Conservation (phyloP, 1,284 basidiomycete species). For the Sanguinoderma infundibulare region DNA sequence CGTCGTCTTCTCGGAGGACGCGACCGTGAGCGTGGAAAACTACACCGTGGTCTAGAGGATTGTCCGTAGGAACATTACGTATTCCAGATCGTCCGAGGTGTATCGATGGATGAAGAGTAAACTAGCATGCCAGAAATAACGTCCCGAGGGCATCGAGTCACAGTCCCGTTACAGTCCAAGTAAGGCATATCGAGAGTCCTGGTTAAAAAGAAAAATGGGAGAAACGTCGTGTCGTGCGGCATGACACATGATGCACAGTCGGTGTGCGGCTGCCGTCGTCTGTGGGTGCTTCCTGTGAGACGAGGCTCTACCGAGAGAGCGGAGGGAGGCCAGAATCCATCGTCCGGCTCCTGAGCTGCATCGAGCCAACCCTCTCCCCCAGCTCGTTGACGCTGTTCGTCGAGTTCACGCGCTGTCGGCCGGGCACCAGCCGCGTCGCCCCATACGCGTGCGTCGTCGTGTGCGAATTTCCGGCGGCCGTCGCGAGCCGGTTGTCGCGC, state of each 20-base stretch:
- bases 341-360: constrained; percentile 18
- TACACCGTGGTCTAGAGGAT: constrained; percentile 48
- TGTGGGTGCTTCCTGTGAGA: not conserved
- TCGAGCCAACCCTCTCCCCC: constrained; percentile 17
- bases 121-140: too few relatives aligned
- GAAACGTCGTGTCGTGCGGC: not conserved
- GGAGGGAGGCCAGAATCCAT: constrained; percentile 5
- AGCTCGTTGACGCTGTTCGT: constrained; percentile 23
- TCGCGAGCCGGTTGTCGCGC: constrained; percentile 8
- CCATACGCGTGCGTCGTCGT: not conserved
- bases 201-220: not conserved
- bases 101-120: too few relatives aligned
- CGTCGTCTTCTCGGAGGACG: constrained; percentile 80
- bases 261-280: not conserved
- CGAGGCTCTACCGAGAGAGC: constrained; percentile 11
- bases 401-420: constrained; percentile 21
- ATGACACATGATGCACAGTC: not conserved
- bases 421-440: constrained; percentile 11
- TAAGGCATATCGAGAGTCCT: not conserved
- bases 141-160: constrained; percentile 13
- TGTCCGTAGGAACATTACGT: constrained; percentile 20
- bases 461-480: not conserved
- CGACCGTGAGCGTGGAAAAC: constrained; percentile 72
- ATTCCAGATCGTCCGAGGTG: constrained; percentile 19
- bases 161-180: constrained; percentile 9